These are phyloP conservation scores for Croton setiger DNA, from an alignment of 441 rosid genomes.

Conservation along the genomic window DNA sequence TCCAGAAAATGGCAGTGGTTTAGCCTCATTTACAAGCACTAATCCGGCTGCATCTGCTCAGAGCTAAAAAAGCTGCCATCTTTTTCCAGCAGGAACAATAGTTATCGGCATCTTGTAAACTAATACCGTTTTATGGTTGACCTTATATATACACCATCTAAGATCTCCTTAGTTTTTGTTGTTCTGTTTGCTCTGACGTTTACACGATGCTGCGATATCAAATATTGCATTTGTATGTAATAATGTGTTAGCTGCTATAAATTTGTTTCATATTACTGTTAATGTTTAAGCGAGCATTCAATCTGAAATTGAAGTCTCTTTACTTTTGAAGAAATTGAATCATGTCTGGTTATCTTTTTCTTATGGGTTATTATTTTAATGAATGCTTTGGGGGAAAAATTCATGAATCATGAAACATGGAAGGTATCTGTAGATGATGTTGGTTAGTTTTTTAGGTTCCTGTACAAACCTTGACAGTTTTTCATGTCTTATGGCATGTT, in stretches of 20 bases:
- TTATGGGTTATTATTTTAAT: not conserved
- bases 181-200: not conserved
- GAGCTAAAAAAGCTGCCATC: slow-evolving; percentile 49
- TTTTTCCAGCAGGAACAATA: not conserved
- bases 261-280: slow-evolving; percentile 21
- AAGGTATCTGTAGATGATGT: not conserved
- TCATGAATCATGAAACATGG: not conserved
- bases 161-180: slow-evolving; percentile 8
- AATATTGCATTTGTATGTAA: slow-evolving; percentile 22
- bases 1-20: slow-evolving; percentile 46
- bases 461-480: not conserved
- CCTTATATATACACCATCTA: too few species aligned
- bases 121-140: slow-evolving; percentile 14
- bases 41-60: slow-evolving; percentile 84
- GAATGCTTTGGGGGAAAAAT: not conserved
- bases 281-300: slow-evolving; percentile 7
- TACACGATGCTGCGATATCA: slow-evolving; percentile 18
- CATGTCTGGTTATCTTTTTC: not conserved
- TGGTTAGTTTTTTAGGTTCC: not conserved
- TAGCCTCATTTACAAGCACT: slow-evolving; percentile 42
- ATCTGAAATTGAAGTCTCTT: slow-evolving; percentile 1
- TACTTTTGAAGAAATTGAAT: not conserved
- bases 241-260: slow-evolving; percentile 10
- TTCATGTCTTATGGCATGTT: not conserved
- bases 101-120: slow-evolving; percentile 9